These are phyloP conservation scores for Phytophthora nicotianae DNA, from an alignment of 352 stramenopile species.

Conservation along the genomic window DNA sequence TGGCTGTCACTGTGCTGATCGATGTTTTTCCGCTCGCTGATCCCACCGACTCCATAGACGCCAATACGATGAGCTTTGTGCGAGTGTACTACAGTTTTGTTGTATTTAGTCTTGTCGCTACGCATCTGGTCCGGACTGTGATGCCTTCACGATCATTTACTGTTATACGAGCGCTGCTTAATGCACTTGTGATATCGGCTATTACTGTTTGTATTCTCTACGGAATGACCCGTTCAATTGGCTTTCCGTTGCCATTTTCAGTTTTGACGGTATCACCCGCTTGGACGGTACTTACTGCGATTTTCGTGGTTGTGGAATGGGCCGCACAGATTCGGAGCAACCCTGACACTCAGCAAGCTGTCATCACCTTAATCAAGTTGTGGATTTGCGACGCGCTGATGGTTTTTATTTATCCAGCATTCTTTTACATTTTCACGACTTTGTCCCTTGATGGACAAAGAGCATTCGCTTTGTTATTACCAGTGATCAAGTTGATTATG, in stretches of 20 bases:
- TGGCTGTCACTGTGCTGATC: conserved; percentile 25
- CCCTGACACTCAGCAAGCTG: conserved; percentile 6
- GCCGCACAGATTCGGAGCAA: conserved; percentile 5
- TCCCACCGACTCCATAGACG: background rate
- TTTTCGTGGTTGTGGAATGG: conserved; percentile 16
- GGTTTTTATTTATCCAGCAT: conserved; percentile 29
- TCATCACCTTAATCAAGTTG: conserved; percentile 21
- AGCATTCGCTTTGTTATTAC: conserved; percentile 23
- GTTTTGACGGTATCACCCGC: conserved; percentile 18
- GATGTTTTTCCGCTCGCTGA: conserved; percentile 24
- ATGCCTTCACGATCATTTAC: no score
- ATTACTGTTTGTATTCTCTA: conserved; percentile 11
- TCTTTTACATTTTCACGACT: conserved; percentile 27
- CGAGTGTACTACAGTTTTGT: conserved; percentile 27
- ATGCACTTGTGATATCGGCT: conserved; percentile 5
- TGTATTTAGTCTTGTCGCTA: conserved; percentile 23
- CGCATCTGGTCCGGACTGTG: conserved; percentile 30
- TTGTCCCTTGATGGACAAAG: conserved; percentile 11
- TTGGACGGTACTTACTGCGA: conserved; percentile 17
- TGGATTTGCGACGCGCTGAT: conserved; percentile 27
- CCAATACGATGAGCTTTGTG: conserved; percentile 15
- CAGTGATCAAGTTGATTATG: conserved; percentile 24
- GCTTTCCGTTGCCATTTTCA: conserved; percentile 30
- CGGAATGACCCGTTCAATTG: conserved; percentile 4
- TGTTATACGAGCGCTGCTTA: conserved; percentile 9